Percentiles rank a stretch among this genome's conserved stretches.
These are phyloP conservation scores for Echinosphaeria canescens DNA, from an alignment of 2,329 filamentous ascomycete genomes.

Conservation along the genomic window DNA sequence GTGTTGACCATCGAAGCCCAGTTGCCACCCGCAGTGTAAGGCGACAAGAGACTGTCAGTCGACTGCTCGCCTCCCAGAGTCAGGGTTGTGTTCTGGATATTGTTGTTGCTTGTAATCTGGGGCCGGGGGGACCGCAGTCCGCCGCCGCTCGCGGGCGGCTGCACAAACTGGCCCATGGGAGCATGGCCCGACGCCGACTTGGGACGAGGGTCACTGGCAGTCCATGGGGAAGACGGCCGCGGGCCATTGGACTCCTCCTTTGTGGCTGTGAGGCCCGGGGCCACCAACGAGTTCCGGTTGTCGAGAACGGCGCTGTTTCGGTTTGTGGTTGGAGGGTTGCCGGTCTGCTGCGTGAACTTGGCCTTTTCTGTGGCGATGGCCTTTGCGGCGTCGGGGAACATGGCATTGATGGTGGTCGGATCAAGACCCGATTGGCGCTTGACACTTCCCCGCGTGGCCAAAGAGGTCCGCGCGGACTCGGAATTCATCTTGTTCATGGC, in stretches of 20 bases:
- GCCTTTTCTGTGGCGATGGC: conserved; percentile 98
- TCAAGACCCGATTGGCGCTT: conserved; percentile 95
- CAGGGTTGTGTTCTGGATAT: conserved; percentile 69
- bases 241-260: conserved; percentile 42
- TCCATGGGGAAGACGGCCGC: conserved; percentile 67
- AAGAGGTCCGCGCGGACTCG: conserved; percentile 68
- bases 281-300: conserved; percentile 50
- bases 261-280: conserved; percentile 53
- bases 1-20: conserved; percentile 99
- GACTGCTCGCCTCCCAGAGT: conserved; percentile 46
- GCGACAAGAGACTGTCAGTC: conserved; percentile 65
- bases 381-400: conserved; percentile 96
- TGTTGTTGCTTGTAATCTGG: conserved; percentile 39
- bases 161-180: conserved; percentile 88
- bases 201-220: conserved; percentile 34
- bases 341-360: conserved; percentile 89
- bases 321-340: conserved; percentile 74
- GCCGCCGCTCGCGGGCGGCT: conserved; percentile 54
- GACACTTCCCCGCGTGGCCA: conserved; percentile 46
- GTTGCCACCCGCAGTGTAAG: conserved; percentile 61
- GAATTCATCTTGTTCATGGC: conserved; percentile 92
- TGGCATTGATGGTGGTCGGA: conserved; percentile 82
- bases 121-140: conserved; percentile 63
- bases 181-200: conserved; percentile 63
- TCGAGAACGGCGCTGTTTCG: conserved; percentile 74